phyloP scores from a whole-genome alignment of 2,329 filamentous ascomycete species.

The Cytospora schulzeri region DNA sequence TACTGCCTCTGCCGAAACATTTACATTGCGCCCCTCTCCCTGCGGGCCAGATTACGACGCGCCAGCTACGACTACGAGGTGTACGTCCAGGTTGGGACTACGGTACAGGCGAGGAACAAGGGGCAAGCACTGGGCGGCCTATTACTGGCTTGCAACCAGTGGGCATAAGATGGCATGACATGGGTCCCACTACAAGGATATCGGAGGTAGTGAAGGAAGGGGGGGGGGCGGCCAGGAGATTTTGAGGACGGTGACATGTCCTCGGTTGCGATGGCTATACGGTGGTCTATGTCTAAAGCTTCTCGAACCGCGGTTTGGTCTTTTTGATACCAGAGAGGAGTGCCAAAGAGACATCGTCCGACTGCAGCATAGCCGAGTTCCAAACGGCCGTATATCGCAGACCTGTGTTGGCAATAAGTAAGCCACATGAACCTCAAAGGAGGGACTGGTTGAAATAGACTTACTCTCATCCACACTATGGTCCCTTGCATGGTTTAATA shows the following conservation, averaged over 20 bases:
- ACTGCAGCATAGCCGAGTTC: constrained; percentile 85
- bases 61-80: neutral
- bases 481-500: constrained; percentile 81
- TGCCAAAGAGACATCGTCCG: constrained; percentile 73
- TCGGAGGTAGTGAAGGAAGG: neutral
- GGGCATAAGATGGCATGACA: neutral
- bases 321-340: constrained; percentile 77
- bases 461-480: constrained; percentile 74
- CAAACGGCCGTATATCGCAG: constrained; percentile 83
- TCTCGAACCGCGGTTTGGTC: constrained; percentile 80
- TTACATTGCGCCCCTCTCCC: neutral
- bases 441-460: constrained; percentile 36
- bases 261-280: neutral
- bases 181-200: neutral
- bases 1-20: neutral
- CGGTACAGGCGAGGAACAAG: neutral
- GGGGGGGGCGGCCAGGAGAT: neutral
- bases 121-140: neutral
- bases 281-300: constrained; percentile 57
- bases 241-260: neutral
- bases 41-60: too few relatives aligned
- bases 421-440: constrained; percentile 10
- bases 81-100: neutral
- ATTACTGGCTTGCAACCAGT: neutral
- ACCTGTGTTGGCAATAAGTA: constrained; percentile 43